A percentile compares a stretch with the other conserved stretches of the same genome.
Evolutionary conservation across 257 asterid species (phyloP).

Genomic region (Ophiorrhiza pumila): DNA sequence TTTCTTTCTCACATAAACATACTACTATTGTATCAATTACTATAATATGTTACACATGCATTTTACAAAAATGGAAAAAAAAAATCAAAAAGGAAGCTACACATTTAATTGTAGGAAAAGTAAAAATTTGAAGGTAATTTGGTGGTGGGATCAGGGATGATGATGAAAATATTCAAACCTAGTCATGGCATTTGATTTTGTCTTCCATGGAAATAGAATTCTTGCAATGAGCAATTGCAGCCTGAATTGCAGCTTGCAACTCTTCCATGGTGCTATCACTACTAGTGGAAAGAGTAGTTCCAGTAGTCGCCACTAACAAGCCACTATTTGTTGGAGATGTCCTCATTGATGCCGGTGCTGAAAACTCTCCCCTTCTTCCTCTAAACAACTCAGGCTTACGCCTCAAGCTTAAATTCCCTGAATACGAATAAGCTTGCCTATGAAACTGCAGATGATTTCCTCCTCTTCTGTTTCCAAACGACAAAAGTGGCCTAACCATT

Average conservation of each 20-base stretch:
- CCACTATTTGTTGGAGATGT: constrained; percentile 90
- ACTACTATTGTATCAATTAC: background rate
- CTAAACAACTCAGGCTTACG: constrained; percentile 33
- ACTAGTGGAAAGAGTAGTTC: constrained; percentile 28
- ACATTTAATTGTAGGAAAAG: background rate
- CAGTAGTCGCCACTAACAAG: constrained; percentile 53
- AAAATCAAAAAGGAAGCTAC: background rate
- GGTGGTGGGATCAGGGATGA: background rate
- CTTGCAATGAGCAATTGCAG: constrained; percentile 94
- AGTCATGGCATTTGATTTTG: constrained; percentile 34
- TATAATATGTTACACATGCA: background rate
- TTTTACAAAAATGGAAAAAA: constrained; percentile 1
- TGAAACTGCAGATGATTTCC: constrained; percentile 25
- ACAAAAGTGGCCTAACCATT: constrained; percentile 54
- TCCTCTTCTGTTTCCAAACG: constrained; percentile 28
- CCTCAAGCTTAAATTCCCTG: constrained; percentile 59
- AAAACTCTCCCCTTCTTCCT: constrained; percentile 50
- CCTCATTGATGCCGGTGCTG: constrained; percentile 81
- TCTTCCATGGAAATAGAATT: constrained; percentile 54
- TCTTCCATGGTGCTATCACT: constrained; percentile 87
- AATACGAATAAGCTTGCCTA: constrained; percentile 47
- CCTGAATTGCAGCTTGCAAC: constrained; percentile 86
- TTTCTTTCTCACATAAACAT: background rate
- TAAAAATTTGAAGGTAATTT: background rate
- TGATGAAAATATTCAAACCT: constrained; percentile 8